A percentile compares a stretch with the other conserved stretches of the same genome.
These are phyloP conservation scores for Diplodia scrobiculata DNA, from an alignment of 2,329 filamentous ascomycete species.

Conservation along the genomic window DNA sequence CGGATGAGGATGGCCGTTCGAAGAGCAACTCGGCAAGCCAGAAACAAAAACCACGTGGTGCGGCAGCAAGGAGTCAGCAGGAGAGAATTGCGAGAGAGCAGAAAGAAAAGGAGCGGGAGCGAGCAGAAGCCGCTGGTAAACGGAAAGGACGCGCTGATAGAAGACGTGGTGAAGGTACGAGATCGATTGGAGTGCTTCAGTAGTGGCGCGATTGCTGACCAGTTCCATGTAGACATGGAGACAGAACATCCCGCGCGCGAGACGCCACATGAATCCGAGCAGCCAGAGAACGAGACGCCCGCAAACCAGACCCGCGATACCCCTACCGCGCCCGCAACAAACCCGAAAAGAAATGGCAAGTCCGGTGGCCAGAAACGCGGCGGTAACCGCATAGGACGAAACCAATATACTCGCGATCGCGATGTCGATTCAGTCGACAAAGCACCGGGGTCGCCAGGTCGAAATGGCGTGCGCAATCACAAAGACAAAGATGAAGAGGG, in stretches of 20 bases:
- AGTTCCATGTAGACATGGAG: constrained; percentile 35
- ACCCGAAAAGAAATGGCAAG: constrained; percentile 21
- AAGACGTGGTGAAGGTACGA: constrained; percentile 73
- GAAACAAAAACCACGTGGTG: constrained; percentile 51
- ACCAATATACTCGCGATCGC: constrained; percentile 44
- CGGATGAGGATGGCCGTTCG: constrained; percentile 65
- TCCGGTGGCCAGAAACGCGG: constrained; percentile 20
- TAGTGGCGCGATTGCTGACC: constrained; percentile 31
- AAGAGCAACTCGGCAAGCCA: constrained; percentile 46
- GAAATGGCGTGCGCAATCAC: constrained; percentile 10
- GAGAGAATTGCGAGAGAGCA: constrained; percentile 62
- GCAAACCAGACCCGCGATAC: constrained; percentile 20
- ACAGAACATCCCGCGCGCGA: constrained; percentile 37
- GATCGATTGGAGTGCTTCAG: background rate
- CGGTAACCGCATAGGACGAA: constrained; percentile 40
- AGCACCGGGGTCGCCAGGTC: constrained; percentile 13
- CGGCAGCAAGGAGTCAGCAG: constrained; percentile 55
- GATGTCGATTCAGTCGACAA: constrained; percentile 23
- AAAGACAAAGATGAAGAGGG: constrained; percentile 24
- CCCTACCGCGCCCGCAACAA: constrained; percentile 12
- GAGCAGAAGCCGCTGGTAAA: constrained; percentile 73
- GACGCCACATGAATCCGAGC: constrained; percentile 40
- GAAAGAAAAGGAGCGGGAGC: constrained; percentile 70
- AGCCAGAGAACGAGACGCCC: constrained; percentile 30
- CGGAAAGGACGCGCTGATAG: constrained; percentile 80